Base-by-base conservation (phyloP, 192 early-diverging fungal species). In the Entomortierella beljakovae region DNA sequence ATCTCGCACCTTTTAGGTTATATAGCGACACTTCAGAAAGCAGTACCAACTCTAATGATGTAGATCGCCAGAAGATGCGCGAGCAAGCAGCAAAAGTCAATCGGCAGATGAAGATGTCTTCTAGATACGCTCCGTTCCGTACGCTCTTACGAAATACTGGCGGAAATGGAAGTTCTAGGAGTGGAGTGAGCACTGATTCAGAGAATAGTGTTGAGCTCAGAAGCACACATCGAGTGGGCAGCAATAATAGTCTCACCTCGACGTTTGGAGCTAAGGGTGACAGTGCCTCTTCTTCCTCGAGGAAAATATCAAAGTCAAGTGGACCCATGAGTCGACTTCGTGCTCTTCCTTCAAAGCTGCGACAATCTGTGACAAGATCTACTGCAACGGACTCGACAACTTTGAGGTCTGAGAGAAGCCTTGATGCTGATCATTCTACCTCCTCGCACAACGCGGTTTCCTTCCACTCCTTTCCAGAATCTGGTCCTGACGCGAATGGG, bases 81-180 rank as follows among this genome's bases (percentile, higher is more conserved):
- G 62, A 61, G 25, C 42, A 34, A 9, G 70, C 70, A 29, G 62
- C 61, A 0, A 57, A 37, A 48, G 34, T 65, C 18, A 64, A 73
- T n/a, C 70, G 64, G n/a, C 38, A 53, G 18, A 15, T 64, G 48
- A 42, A 40, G 0, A 42, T n/a, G 9, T 38, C 70, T 0, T 57
- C 56, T 9, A 58, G 42, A 9, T 43, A 46, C 40, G 42, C 33
- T 13, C 38, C 61, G 22, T 11, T 61, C n/a, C 25, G 43, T 26
- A 16, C 49, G 18, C 49, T 50, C 18, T 6, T 50, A 5, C 49
- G 49, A 16, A 23, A 23, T 16, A 16, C 6, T 50, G 49, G 18
- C 23, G 16, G 38, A 42, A 7, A 13, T 6, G 34, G 3, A 23
- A 26, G 22, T 18, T 7, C 23, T 43, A 34, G 57, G 4, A 34